These are phyloP conservation scores for Aspergillus calidoustus DNA, from an alignment of 2,329 filamentous ascomycete species.

Conservation along the genomic window DNA sequence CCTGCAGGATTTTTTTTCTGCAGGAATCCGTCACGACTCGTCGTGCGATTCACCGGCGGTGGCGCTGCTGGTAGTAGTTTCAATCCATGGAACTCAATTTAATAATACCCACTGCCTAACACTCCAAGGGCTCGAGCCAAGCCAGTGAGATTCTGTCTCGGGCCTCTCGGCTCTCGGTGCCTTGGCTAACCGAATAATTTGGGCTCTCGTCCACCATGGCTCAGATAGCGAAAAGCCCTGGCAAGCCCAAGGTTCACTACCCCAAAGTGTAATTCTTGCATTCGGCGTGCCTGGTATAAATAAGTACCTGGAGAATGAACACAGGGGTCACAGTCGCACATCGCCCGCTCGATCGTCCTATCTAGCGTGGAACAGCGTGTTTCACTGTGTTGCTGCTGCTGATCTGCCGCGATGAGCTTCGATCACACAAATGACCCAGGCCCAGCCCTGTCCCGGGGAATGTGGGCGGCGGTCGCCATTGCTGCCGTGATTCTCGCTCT, in stretches of 20 bases:
- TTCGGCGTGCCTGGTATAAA: neutral
- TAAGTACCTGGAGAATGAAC: neutral
- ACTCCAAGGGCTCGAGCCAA: neutral
- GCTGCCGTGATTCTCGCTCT: slow-evolving; percentile 32
- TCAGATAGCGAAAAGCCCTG: neutral
- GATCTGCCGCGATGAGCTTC: neutral
- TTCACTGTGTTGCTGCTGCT: neutral
- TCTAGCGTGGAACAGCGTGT: neutral
- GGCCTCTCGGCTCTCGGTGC: neutral
- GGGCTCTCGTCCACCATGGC: slow-evolving; percentile 10
- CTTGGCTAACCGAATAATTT: slow-evolving; percentile 9
- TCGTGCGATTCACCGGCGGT: neutral
- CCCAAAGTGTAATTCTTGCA: neutral
- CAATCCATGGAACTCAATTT: slow-evolving; percentile 1
- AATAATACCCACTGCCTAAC: neutral
- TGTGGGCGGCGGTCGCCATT: slow-evolving; percentile 35
- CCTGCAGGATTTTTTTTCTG: neutral
- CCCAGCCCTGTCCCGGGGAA: slow-evolving; percentile 28
- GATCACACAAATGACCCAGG: slow-evolving; percentile 21
- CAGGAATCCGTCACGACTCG: neutral
- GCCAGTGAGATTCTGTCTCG: neutral
- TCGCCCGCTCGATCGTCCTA: neutral
- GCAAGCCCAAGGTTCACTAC: neutral
- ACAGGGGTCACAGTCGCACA: slow-evolving; percentile 1
- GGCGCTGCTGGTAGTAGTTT: neutral